Evolutionary conservation across 352 stramenopile species (phyloP), one percentile per base, ranked within the genome.

Genomic region (Pseudoperonospora humuli): DNA sequence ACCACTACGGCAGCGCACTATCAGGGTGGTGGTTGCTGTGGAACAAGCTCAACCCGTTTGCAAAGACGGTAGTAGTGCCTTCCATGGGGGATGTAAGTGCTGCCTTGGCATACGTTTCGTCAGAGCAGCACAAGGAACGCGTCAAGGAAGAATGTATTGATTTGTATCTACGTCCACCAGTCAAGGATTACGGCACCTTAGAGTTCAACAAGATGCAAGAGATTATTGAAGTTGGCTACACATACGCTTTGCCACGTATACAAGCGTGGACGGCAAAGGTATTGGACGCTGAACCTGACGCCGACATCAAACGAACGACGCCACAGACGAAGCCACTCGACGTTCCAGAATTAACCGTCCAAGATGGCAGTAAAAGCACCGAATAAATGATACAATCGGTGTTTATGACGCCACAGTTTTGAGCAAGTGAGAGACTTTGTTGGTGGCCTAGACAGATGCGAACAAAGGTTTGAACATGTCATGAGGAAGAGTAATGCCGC

Each of bases 191-290:
- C 51, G 86, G 74, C 14, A 95, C 78, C n/a, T 64, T 97, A 13
- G 79, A 97, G 54, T 97, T 93, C 46, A 86, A 95, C 54, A 96
- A 95, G 64, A 90, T 91, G 54, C 77, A 94, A 20, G 82, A 95
- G 50, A 94, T 96, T 41, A 88, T 93, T 29, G 55, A 86, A 33
- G 74, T 90, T 24, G 82, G 82, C 2, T 93, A 93, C 50, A 66
- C 83, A 4, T 92, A 88, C 39, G 82, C 82, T 2, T 42, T 92
- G 35, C 82, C 82, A 13, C 67, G 77, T 24, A 66, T 89, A 14
- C 62, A 68, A 38, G 70, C 57, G 8, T 89, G 77, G 77, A 66
- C 71, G 5, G 51, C 53, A 3, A 70, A 61, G 2, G 72, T 86
- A 14, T 40, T 86, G 8, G 57, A 64, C 14, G 59, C 45, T 0